Conservation (phyloP, 192 early-diverging fungal genomes). For the Linderina pennispora region DNA sequence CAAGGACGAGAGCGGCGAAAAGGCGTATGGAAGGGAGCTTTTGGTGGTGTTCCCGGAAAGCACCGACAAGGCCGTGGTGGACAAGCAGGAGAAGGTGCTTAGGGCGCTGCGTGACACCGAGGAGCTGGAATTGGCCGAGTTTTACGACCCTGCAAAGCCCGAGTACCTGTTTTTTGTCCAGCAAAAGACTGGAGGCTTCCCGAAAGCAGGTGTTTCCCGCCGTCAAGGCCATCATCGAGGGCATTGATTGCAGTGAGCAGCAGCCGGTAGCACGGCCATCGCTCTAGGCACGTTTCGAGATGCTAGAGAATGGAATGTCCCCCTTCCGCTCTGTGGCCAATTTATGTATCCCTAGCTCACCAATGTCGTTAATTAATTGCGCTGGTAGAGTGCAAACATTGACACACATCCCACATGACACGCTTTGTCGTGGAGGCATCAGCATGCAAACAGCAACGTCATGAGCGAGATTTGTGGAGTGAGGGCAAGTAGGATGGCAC, state of each 20-base stretch:
- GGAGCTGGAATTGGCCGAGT: slow-evolving; percentile 1
- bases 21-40: slow-evolving; percentile 32
- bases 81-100: slow-evolving; percentile 1
- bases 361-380: too few species aligned
- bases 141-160: background rate
- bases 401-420: too few species aligned
- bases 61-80: background rate
- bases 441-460: too few species aligned
- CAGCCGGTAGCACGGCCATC: too few species aligned
- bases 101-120: slow-evolving; percentile 3
- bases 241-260: background rate
- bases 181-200: slow-evolving; percentile 22
- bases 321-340: background rate
- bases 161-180: slow-evolving; percentile 2
- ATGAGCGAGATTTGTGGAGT: too few species aligned
- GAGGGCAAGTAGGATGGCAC: too few species aligned
- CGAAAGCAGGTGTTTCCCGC: slow-evolving; percentile 41
- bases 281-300: too few species aligned
- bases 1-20: slow-evolving; percentile 6
- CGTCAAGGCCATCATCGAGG: slow-evolving; percentile 20
- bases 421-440: too few species aligned
- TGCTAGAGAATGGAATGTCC: background rate
- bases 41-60: slow-evolving; percentile 10
- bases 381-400: too few species aligned
- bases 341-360: background rate